Conservation (phyloP, 306 rosid species). For the Pterocarpus santalinus region DNA sequence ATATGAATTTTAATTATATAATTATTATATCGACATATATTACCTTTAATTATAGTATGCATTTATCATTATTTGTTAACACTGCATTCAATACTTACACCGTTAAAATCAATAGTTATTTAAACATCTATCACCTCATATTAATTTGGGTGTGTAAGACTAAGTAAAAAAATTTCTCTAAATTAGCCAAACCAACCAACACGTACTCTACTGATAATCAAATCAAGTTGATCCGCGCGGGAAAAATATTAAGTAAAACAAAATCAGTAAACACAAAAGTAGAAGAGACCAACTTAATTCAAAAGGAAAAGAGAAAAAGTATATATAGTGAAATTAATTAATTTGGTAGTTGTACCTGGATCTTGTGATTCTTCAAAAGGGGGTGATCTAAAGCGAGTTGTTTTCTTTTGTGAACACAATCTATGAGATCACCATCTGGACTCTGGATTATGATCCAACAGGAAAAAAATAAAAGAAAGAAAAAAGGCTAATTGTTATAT, state of each 20-base stretch:
- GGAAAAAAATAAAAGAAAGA: neutral
- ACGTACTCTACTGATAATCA: neutral
- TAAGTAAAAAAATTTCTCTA: too few relatives aligned
- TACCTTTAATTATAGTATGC: too few relatives aligned
- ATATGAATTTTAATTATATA: too few relatives aligned
- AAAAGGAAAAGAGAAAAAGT: neutral
- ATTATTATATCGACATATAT: too few relatives aligned
- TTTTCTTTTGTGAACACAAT: slow-evolving; percentile 65
- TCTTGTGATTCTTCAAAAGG: slow-evolving; percentile 68
- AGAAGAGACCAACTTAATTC: neutral
- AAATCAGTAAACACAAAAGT: neutral
- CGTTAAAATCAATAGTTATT: too few relatives aligned
- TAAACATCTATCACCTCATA: too few relatives aligned
- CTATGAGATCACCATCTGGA: slow-evolving; percentile 70
- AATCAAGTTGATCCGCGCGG: neutral
- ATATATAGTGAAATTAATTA: neutral
- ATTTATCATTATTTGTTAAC: too few relatives aligned
- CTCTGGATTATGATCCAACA: slow-evolving; percentile 60
- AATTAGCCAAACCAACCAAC: neutral
- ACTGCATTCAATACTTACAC: too few relatives aligned
- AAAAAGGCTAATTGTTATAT: neutral
- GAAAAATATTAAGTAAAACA: neutral
- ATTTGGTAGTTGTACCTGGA: slow-evolving; percentile 54
- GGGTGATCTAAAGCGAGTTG: slow-evolving; percentile 71
- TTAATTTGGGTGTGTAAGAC: too few relatives aligned